These are phyloP conservation scores for Tolypocladium amazonense DNA, from an alignment of 2,329 filamentous ascomycete genomes.

Conservation along the genomic window DNA sequence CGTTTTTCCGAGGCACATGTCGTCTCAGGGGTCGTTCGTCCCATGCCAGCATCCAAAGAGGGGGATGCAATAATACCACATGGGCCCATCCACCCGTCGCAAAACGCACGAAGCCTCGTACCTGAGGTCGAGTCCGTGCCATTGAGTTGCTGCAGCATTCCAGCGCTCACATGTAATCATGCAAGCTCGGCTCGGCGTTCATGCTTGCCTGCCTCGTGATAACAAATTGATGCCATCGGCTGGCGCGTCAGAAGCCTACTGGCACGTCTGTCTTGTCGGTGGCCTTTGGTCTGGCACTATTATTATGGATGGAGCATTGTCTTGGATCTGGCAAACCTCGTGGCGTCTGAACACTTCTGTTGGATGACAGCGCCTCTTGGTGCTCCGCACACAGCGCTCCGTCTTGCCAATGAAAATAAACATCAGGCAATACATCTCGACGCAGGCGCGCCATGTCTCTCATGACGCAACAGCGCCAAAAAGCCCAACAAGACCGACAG, in stretches of 20 bases:
- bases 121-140: not conserved
- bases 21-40: not conserved
- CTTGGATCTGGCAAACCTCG: not conserved
- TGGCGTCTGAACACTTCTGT: not conserved
- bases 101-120: too few species aligned
- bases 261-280: too few species aligned
- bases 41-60: not conserved
- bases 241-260: too few species aligned
- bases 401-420: not conserved
- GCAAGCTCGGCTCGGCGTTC: not conserved
- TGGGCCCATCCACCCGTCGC: not conserved
- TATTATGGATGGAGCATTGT: not conserved
- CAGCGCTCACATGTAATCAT: not conserved
- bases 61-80: not conserved
- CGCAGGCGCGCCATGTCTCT: not conserved
- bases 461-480: not conserved
- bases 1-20: not conserved
- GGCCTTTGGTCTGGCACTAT: too few species aligned
- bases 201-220: not conserved
- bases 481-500: not conserved
- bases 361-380: not conserved
- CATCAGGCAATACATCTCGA: not conserved
- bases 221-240: not conserved
- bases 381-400: not conserved
- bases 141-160: not conserved